Base-by-base conservation (phyloP, 202 grass and related monocot species). In the Musa balbisiana region DNA sequence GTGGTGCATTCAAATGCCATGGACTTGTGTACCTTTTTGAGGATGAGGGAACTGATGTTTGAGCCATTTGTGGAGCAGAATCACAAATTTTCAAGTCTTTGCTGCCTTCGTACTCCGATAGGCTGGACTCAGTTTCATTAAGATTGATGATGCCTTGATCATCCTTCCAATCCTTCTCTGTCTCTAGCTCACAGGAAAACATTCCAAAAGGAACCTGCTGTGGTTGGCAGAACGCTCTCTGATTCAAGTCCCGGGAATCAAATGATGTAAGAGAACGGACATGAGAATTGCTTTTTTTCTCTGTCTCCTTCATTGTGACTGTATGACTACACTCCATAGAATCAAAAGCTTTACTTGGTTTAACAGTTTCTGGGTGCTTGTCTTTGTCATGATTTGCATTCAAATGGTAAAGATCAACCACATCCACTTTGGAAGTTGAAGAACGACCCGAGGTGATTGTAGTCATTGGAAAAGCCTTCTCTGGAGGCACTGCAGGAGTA, bases 381-480 rank as follows among this genome's bases (percentile, higher is more conserved):
- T 87, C 80, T 74, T 83, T 83, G 33, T 82, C 80, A 51, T 80
- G 64, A 79, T 81, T 53, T 52, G 69, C 10, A 82, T 86, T 71
- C 81, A 69, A 77, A 86, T 84, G 88, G 16, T 82, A 92, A 73
- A 82, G 26, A 26, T 87, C 65, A 50, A 75, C 67, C 54, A 79
- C 74, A 89, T 97, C 77, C 49, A 70, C 85, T 80, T 92, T 94
- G 52, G 84, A 84, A 83, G 80, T 82, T 9, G 75, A 87, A 3
- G 84, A 88, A 22, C 89, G 90, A 2, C 69, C 85, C 51, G 90
- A 91, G 72, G 86, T 89, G 81, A 98, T 89, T 22, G 79, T 82
- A 54, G 90, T 88, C 88, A 88, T 89, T 0, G 94, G 94, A 53
- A 97, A 93, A 72, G 94, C 94, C 87, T 87, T 94, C 82, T 98